phyloP scores from a whole-genome alignment of 495 filamentous ascomycete species.

The Recurvomyces mirabilis region DNA sequence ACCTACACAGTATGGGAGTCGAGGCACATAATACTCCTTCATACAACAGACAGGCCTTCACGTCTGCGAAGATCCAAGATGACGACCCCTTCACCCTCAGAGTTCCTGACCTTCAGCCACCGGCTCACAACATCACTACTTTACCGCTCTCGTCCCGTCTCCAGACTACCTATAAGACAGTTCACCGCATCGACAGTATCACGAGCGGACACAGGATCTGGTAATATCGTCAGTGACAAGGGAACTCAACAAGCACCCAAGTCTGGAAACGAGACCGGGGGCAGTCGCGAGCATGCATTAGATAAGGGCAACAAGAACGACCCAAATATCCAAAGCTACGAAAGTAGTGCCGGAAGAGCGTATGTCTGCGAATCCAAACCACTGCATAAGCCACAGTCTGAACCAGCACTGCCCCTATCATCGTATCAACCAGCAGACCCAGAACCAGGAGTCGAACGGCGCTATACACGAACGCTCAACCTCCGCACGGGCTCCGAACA shows the following conservation, averaged over 20 bases:
- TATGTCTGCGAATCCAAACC: too few relatives aligned
- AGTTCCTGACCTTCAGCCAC: constrained; percentile 26
- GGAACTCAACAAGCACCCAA: constrained; percentile 10
- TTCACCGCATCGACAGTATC: constrained; percentile 2
- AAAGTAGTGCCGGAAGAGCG: constrained; percentile 28
- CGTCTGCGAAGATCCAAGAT: constrained; percentile 4
- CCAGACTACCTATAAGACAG: background rate
- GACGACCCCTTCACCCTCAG: constrained; percentile 21
- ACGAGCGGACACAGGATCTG: constrained; percentile 1
- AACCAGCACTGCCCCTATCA: too few relatives aligned
- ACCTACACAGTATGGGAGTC: background rate
- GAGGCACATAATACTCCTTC: constrained; percentile 1
- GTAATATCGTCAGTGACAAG: constrained; percentile 9
- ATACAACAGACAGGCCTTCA: too few relatives aligned
- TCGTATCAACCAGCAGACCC: background rate
- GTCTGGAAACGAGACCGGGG: background rate
- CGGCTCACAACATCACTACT: constrained; percentile 2
- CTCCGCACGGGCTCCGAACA: constrained; percentile 1
- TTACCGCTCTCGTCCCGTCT: constrained; percentile 2
- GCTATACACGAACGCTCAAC: background rate
- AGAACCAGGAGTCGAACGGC: background rate
- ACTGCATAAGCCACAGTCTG: too few relatives aligned
- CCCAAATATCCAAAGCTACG: constrained; percentile 36
- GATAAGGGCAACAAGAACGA: constrained; percentile 25
- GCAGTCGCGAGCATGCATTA: constrained; percentile 6